These are phyloP conservation scores for Cladosporium sp. DNA, from an alignment of 2,329 filamentous ascomycete species.

Conservation along the genomic window DNA sequence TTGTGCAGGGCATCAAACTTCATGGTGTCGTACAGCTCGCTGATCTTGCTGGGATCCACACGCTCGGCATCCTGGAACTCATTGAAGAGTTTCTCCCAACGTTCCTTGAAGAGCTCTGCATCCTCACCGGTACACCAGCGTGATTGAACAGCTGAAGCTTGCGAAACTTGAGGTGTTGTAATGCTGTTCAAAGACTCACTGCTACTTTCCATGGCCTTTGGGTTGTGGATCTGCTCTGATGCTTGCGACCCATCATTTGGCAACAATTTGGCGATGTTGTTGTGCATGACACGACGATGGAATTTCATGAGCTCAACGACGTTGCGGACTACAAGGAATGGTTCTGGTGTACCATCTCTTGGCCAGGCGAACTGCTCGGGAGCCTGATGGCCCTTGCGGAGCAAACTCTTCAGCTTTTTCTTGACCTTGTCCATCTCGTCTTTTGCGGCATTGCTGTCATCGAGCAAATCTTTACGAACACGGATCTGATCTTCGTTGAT, in stretches of 20 bases:
- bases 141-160: conserved; percentile 65
- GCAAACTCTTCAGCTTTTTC: conserved; percentile 93
- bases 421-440: conserved; percentile 99
- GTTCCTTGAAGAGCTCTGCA: conserved; percentile 87
- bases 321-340: conserved; percentile 84
- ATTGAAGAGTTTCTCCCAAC: conserved; percentile 97
- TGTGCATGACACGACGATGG: conserved; percentile 88
- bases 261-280: conserved; percentile 81
- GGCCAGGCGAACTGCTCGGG: conserved; percentile 99
- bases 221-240: conserved; percentile 53
- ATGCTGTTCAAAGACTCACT: conserved; percentile 12
- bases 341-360: conserved; percentile 84
- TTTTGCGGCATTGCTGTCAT: conserved; percentile 97
- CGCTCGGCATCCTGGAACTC: conserved; percentile 98
- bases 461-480: conserved; percentile 88
- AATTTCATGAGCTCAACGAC: conserved; percentile 98
- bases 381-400: conserved; percentile 89
- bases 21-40: conserved; percentile 98
- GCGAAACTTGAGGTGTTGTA: conserved; percentile 17
- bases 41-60: conserved; percentile 97
- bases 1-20: conserved; percentile 99
- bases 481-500: conserved; percentile 82
- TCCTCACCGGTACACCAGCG: conserved; percentile 98
- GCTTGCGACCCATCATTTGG: conserved; percentile 63
- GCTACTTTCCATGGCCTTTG: conserved; percentile 48